phyloP scores from a whole-genome alignment of 2,329 filamentous ascomycete genomes.

The Tolypocladium pustulatum region DNA sequence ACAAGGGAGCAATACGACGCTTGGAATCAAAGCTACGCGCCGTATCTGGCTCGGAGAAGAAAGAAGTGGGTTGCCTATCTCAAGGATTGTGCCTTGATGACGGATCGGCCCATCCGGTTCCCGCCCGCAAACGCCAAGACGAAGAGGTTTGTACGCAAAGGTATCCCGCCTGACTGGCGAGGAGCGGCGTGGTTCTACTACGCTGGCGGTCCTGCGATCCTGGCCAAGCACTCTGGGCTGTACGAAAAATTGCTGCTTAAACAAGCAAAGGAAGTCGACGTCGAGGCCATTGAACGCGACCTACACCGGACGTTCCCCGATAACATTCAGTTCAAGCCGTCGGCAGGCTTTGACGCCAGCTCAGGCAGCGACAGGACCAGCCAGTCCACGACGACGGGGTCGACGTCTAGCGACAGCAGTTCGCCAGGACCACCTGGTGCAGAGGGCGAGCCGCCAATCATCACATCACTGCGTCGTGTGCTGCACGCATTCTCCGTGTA shows the following conservation, averaged over 20 bases:
- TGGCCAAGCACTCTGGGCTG: conserved; percentile 65
- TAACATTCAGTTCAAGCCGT: conserved; percentile 79
- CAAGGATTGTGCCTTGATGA: conserved; percentile 64
- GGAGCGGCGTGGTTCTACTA: conserved; percentile 98
- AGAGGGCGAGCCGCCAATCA: conserved; percentile 60
- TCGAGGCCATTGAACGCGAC: conserved; percentile 88
- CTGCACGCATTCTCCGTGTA: conserved; percentile 84
- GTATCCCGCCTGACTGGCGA: conserved; percentile 86
- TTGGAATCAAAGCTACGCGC: conserved; percentile 68
- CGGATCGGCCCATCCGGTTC: conserved; percentile 63
- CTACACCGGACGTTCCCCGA: conserved; percentile 91
- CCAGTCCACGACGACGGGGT: conserved; percentile 25
- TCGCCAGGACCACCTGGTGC: conserved; percentile 20
- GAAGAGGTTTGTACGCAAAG: conserved; percentile 85
- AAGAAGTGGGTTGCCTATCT: conserved; percentile 77
- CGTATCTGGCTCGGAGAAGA: conserved; percentile 62
- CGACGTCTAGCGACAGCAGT: conserved; percentile 22
- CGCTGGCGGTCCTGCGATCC: conserved; percentile 70
- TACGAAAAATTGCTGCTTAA: conserved; percentile 62
- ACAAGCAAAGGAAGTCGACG: conserved; percentile 59
- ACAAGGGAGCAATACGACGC: conserved; percentile 66
- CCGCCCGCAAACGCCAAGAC: conserved; percentile 72
- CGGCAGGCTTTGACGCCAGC: conserved; percentile 19
- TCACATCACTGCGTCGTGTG: conserved; percentile 72
- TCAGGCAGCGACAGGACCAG: conserved; percentile 21